phyloP scores from a whole-genome alignment of 2,329 filamentous ascomycete species.

The Neonectria ditissima region DNA sequence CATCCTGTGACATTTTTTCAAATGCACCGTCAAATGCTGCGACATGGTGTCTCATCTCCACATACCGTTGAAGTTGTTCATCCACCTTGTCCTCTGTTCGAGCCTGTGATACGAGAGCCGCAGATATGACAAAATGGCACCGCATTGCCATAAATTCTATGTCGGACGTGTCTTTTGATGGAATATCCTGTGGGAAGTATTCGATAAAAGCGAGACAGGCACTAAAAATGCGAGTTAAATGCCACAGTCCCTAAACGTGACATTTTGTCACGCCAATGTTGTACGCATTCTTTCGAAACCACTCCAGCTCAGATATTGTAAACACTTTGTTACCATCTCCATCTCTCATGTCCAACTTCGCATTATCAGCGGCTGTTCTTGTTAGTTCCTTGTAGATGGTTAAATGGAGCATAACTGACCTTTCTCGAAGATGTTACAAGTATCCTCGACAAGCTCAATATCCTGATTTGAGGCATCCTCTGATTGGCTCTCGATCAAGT shows the following conservation, averaged over 20 bases:
- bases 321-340: conserved; percentile 64
- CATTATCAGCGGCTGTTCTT: conserved; percentile 42
- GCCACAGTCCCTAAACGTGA: conserved; percentile 63
- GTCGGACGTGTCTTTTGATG: conserved; percentile 57
- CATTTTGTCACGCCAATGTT: conserved; percentile 77
- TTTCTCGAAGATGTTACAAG: conserved; percentile 64
- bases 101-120: conserved; percentile 63
- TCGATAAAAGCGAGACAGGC: conserved; percentile 65
- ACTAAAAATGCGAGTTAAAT: conserved; percentile 67
- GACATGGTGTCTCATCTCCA: conserved; percentile 70
- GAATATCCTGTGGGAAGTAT: conserved; percentile 62
- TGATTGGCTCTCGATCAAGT: conserved; percentile 55
- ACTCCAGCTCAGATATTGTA: conserved; percentile 75
- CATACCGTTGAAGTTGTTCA: conserved; percentile 70
- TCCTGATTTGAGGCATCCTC: conserved; percentile 14
- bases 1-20: conserved; percentile 57
- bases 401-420: conserved; percentile 47
- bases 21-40: conserved; percentile 71
- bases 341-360: conserved; percentile 52
- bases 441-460: conserved; percentile 54
- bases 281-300: conserved; percentile 87
- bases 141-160: conserved; percentile 71
- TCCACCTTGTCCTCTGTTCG: conserved; percentile 63
- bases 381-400: conserved; percentile 22
- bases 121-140: conserved; percentile 76